Conservation (phyloP, 768 basidiomycete genomes). For the Lactarius hengduanensis region DNA sequence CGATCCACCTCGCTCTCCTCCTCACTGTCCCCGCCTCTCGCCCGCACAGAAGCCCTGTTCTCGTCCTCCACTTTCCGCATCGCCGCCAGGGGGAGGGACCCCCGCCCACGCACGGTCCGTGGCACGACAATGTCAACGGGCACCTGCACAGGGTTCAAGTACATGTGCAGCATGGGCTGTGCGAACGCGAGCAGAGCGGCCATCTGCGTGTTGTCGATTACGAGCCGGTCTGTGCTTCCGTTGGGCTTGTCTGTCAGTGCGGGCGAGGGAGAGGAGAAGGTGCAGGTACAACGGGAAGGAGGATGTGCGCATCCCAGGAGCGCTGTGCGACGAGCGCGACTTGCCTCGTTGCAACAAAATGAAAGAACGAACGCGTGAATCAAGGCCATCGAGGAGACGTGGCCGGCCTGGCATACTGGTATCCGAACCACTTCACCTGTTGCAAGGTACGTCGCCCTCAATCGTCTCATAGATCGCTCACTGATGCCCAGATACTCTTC, state of each 20-base stretch:
- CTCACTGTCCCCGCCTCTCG: constrained; percentile 51
- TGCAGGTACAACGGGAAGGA: constrained; percentile 2
- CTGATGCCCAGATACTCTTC: too few species aligned
- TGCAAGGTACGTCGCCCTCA: too few species aligned
- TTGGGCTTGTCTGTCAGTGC: neutral
- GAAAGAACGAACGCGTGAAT: too few species aligned
- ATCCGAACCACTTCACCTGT: too few species aligned
- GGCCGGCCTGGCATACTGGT: too few species aligned
- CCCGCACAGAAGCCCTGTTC: constrained; percentile 32
- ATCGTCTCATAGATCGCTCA: too few species aligned
- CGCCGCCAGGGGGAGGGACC: constrained; percentile 32
- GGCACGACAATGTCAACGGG: constrained; percentile 39
- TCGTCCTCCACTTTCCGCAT: constrained; percentile 39
- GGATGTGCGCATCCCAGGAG: constrained; percentile 51
- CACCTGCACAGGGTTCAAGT: constrained; percentile 62
- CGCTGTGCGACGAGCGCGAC: constrained; percentile 51
- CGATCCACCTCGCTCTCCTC: constrained; percentile 73
- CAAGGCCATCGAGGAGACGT: too few species aligned
- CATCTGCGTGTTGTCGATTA: constrained; percentile 37
- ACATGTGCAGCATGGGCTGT: constrained; percentile 50
- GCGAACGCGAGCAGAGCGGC: constrained; percentile 49
- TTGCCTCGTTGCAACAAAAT: too few species aligned
- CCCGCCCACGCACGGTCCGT: constrained; percentile 36
- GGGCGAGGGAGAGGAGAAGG: neutral
- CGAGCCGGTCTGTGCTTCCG: constrained; percentile 28